Percentiles rank a stretch among this genome's conserved stretches.
These are phyloP conservation scores for Suillus paluster DNA, from an alignment of 768 basidiomycete genomes.

Conservation along the genomic window DNA sequence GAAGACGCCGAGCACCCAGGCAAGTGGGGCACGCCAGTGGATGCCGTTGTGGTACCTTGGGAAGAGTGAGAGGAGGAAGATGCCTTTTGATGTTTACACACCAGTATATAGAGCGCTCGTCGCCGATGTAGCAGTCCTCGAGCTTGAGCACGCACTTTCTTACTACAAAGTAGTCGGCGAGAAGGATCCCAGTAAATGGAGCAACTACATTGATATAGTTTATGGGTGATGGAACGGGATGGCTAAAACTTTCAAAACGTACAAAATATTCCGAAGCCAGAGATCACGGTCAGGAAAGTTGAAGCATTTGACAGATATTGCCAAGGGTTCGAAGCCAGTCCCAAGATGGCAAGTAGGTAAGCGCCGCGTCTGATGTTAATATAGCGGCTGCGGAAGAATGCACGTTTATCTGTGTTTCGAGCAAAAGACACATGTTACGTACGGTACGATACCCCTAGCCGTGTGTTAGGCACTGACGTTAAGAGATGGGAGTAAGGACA, in stretches of 20 bases:
- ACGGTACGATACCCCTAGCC: neutral
- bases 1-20: constrained; percentile 15
- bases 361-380: constrained; percentile 18
- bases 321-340: constrained; percentile 15
- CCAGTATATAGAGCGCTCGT: constrained; percentile 15
- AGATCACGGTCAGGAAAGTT: constrained; percentile 13
- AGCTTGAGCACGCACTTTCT: constrained; percentile 8
- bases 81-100: neutral
- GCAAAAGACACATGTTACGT: neutral
- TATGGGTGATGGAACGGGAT: neutral
- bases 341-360: constrained; percentile 14
- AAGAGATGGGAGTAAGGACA: neutral
- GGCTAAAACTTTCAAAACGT: neutral
- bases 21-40: constrained; percentile 17
- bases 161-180: constrained; percentile 17
- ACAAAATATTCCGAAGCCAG: constrained; percentile 15
- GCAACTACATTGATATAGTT: constrained; percentile 12
- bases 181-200: constrained; percentile 13
- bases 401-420: neutral
- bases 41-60: constrained; percentile 14
- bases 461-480: neutral
- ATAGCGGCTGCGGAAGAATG: constrained; percentile 8
- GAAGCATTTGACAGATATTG: constrained; percentile 15
- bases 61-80: neutral
- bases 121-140: constrained; percentile 14